Percentiles rank a stretch among this genome's conserved stretches.
Conservation (phyloP, 768 basidiomycete species). For the Rubroboletus satanas region DNA sequence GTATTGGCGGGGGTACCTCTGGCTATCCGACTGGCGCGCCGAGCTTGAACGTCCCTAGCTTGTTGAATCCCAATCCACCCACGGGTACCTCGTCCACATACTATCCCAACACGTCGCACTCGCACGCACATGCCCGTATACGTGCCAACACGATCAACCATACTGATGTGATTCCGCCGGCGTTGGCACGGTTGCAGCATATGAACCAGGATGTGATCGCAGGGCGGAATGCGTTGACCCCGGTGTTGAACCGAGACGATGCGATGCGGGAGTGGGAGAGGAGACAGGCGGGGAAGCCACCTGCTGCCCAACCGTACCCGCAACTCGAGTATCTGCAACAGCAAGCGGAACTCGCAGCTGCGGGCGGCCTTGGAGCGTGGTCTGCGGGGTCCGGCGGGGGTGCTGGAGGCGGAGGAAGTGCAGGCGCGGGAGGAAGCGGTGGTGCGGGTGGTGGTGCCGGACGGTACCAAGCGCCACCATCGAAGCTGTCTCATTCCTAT, state of each 20-base stretch:
- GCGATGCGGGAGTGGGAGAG: constrained; percentile 96
- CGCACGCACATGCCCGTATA: constrained; percentile 47
- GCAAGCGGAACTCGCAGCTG: constrained; percentile 79
- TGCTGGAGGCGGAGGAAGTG: neutral
- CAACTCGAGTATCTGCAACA: constrained; percentile 91
- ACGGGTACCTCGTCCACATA: constrained; percentile 55
- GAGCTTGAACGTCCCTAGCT: constrained; percentile 19
- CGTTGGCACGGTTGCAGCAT: constrained; percentile 82
- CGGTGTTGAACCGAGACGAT: constrained; percentile 92
- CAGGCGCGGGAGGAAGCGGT: constrained; percentile 30
- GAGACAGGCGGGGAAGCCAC: constrained; percentile 69
- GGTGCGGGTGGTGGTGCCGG: constrained; percentile 13
- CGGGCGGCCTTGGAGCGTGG: constrained; percentile 61
- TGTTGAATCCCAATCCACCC: constrained; percentile 46
- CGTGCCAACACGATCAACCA: constrained; percentile 91
- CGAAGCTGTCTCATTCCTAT: constrained; percentile 32
- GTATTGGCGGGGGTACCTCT: constrained; percentile 13
- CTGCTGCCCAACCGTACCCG: constrained; percentile 75
- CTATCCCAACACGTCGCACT: constrained; percentile 40
- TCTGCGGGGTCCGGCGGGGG: constrained; percentile 26
- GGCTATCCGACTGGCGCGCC: constrained; percentile 16
- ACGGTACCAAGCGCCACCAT: constrained; percentile 46
- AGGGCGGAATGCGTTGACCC: constrained; percentile 77
- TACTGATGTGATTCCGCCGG: constrained; percentile 87
- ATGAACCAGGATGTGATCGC: constrained; percentile 82